These are phyloP conservation scores for Fusarium sp. DNA, from an alignment of 2,329 filamentous ascomycete genomes.

Conservation along the genomic window DNA sequence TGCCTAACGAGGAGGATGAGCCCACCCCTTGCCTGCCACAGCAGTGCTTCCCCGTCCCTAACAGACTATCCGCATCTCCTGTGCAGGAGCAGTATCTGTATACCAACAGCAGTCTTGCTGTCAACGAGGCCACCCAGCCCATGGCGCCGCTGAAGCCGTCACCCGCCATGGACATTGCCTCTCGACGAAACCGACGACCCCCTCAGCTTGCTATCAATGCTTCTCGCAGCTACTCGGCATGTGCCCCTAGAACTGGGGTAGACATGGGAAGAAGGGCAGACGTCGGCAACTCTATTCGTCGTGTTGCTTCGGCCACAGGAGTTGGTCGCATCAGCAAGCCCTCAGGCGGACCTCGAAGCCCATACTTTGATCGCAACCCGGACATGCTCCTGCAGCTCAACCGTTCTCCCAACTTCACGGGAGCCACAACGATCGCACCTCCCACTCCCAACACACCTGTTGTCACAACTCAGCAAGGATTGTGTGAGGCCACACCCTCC, in stretches of 20 bases:
- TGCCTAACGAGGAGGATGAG: slow-evolving; percentile 40
- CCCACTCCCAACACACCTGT: slow-evolving; percentile 63
- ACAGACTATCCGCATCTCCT: slow-evolving; percentile 31
- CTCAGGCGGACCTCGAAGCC: slow-evolving; percentile 49
- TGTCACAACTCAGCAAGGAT: slow-evolving; percentile 51
- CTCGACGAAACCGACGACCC: slow-evolving; percentile 60
- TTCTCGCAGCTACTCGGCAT: slow-evolving; percentile 57
- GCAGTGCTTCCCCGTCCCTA: slow-evolving; percentile 34
- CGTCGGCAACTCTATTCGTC: slow-evolving; percentile 62
- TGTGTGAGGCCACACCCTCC: slow-evolving; percentile 55
- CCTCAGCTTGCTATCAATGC: slow-evolving; percentile 61
- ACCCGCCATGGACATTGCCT: slow-evolving; percentile 65
- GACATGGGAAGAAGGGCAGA: slow-evolving; percentile 61
- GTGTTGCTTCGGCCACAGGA: slow-evolving; percentile 65
- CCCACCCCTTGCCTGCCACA: slow-evolving; percentile 37
- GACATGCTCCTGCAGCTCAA: slow-evolving; percentile 59
- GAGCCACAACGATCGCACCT: slow-evolving; percentile 58
- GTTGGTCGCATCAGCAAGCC: slow-evolving; percentile 50
- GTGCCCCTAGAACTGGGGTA: slow-evolving; percentile 59
- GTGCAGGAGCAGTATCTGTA: slow-evolving; percentile 36
- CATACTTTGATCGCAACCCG: slow-evolving; percentile 58
- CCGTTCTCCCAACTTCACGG: slow-evolving; percentile 56
- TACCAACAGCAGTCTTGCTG: slow-evolving; percentile 24
- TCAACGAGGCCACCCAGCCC: slow-evolving; percentile 32
- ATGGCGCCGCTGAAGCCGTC: slow-evolving; percentile 58